Conservation (phyloP, 2,329 filamentous ascomycete species). For the Xylaria sp. region DNA sequence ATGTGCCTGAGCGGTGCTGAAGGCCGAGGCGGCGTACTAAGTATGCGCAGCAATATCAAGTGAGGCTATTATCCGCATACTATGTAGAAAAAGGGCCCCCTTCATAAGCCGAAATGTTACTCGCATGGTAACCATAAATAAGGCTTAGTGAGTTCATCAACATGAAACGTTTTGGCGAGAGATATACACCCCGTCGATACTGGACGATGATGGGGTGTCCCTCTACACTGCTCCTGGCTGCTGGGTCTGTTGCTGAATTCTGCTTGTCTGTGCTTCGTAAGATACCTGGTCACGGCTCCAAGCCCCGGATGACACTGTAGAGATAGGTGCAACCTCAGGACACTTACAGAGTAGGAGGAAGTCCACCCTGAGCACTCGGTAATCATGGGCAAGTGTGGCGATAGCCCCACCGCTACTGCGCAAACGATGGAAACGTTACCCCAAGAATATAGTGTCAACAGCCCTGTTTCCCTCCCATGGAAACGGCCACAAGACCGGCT, state of each 20-base stretch:
- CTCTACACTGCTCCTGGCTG: neutral
- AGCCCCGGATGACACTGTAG: slow-evolving; percentile 10
- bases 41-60: slow-evolving; percentile 19
- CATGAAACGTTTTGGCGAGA: slow-evolving; percentile 20
- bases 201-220: neutral
- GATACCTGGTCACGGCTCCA: slow-evolving; percentile 1
- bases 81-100: neutral
- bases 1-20: slow-evolving; percentile 37
- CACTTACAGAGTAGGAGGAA: neutral
- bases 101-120: slow-evolving; percentile 16
- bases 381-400: slow-evolving; percentile 2
- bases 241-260: neutral
- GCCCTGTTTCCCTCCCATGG: neutral
- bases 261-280: neutral
- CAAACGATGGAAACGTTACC: neutral
- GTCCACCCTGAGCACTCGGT: neutral
- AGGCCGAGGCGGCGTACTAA: slow-evolving; percentile 28
- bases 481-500: neutral
- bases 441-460: neutral
- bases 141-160: slow-evolving; percentile 25
- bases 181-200: neutral
- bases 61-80: slow-evolving; percentile 1
- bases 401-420: neutral
- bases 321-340: neutral
- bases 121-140: slow-evolving; percentile 11